These are phyloP conservation scores for Kwoniella bestiolae DNA, from an alignment of 768 basidiomycete genomes.

Conservation along the genomic window DNA sequence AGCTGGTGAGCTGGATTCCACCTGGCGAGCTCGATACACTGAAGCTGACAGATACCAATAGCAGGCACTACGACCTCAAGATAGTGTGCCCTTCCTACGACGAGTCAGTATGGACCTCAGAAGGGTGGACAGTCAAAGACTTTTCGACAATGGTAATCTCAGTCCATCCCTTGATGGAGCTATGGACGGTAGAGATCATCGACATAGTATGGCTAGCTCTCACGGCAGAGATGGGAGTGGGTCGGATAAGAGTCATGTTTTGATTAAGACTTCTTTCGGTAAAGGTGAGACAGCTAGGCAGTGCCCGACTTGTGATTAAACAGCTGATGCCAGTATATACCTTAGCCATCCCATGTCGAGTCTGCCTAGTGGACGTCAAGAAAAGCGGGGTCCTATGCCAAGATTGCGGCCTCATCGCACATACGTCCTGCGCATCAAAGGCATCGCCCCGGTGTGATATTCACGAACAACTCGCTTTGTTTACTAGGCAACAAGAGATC, in stretches of 20 bases:
- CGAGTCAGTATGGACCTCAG: constrained; percentile 85
- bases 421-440: constrained; percentile 59
- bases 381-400: constrained; percentile 86
- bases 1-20: constrained; percentile 65
- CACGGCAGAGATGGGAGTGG: constrained; percentile 28
- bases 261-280: constrained; percentile 89
- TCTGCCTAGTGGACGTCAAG: constrained; percentile 79
- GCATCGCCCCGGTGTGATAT: constrained; percentile 31
- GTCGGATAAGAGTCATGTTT: constrained; percentile 68
- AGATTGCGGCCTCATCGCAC: constrained; percentile 85
- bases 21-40: no score
- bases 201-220: constrained; percentile 60
- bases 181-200: constrained; percentile 3
- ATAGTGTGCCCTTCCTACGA: constrained; percentile 92
- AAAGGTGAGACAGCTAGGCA: constrained; percentile 68
- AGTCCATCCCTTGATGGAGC: constrained; percentile 8
- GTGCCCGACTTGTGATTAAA: constrained; percentile 1
- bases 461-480: constrained; percentile 31
- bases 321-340: background rate
- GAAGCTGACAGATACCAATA: constrained; percentile 43
- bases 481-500: constrained; percentile 36
- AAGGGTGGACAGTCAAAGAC: constrained; percentile 63
- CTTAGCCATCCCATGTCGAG: constrained; percentile 81
- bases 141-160: constrained; percentile 27
- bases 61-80: constrained; percentile 77